Base-by-base conservation (phyloP, 1,284 basidiomycete species). In the Puccinia triticina region DNA sequence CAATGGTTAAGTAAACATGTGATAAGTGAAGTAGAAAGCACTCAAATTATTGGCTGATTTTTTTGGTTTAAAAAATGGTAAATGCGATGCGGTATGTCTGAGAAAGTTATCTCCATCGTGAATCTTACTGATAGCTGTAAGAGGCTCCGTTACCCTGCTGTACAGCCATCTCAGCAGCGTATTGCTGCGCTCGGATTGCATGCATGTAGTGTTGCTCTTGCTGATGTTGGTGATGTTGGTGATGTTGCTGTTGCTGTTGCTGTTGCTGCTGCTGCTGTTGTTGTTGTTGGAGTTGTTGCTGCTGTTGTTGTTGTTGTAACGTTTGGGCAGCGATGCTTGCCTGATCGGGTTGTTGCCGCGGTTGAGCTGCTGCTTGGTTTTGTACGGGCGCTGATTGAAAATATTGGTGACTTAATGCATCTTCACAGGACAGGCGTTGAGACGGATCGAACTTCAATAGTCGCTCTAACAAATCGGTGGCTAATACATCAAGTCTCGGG, bases 391-490 rank as follows among this genome's bases (percentile, higher is more conserved):
- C 81, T 37, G 82, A 78, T 74, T 86, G 93, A 87, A 98, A 98
- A 89, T 98, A 98, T 0, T 94, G 94, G 86, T 99, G 97, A 23
- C 90, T 91, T 76, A 99, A 91, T 0, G 97, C 96, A 77, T 97
- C 94, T 43, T 93, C 92, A 37, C 96, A 96, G 14, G 94, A 94
- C 84, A 97, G 92, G 81, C 97, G 92, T 86, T 96, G 93, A 43
- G 92, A 90, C 0, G 97, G 97, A 87, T 99, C 97, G 86, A 99
- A 99, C 87, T 97, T 95, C 76, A 99, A 91, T 64, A 99, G 91
- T 83, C 93, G 92, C 87, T 99, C 97, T 71, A 99, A 92, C 4
- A 99, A 91, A 87, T 98, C 94, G 85, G 98, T 91, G 18, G 96
- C 96, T 77, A 29, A 71, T 46, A 53, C 23, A 46, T n/a, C 18